These are phyloP conservation scores for Boletus mariae DNA, from an alignment of 1,284 basidiomycete genomes.

Conservation along the genomic window DNA sequence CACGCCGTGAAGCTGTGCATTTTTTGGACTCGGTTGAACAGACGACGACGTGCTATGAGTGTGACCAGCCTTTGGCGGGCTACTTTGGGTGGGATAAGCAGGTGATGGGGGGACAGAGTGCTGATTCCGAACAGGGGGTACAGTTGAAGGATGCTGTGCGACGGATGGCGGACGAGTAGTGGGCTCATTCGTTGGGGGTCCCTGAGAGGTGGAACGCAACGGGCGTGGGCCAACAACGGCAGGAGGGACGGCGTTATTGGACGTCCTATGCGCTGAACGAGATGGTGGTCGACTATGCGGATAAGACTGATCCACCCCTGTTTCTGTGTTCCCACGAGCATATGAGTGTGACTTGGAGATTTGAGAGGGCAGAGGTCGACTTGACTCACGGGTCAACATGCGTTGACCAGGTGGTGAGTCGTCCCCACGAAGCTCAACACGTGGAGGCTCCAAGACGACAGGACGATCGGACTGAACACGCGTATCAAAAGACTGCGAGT, in stretches of 20 bases:
- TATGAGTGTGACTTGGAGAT: conserved; percentile 21
- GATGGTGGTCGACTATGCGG: conserved; percentile 29
- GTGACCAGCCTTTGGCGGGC: conserved; percentile 15
- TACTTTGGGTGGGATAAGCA: conserved; percentile 11
- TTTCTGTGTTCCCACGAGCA: conserved; percentile 29
- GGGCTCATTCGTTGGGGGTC: conserved; percentile 24
- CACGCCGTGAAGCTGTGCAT: conserved; percentile 19
- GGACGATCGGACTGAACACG: conserved; percentile 26
- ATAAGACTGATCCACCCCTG: conserved; percentile 17
- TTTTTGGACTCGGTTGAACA: conserved; percentile 27
- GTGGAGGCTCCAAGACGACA: conserved; percentile 19
- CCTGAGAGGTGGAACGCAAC: conserved; percentile 30
- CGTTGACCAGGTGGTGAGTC: conserved; percentile 26
- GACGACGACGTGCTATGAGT: conserved; percentile 12
- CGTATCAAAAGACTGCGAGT: conserved; percentile 25
- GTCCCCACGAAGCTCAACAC: conserved; percentile 24
- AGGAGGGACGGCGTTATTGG: conserved; percentile 22
- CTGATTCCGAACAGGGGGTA: conserved; percentile 16
- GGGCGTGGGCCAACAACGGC: conserved; percentile 30
- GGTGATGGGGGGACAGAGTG: conserved; percentile 22
- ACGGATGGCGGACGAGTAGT: conserved; percentile 28
- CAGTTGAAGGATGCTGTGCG: conserved; percentile 13
- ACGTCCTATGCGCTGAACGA: conserved; percentile 24
- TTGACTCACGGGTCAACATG: conserved; percentile 30
- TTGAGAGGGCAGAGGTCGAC: conserved; percentile 18